These are phyloP conservation scores for Argentina anserina DNA, from an alignment of 306 rosid species.

Conservation along the genomic window DNA sequence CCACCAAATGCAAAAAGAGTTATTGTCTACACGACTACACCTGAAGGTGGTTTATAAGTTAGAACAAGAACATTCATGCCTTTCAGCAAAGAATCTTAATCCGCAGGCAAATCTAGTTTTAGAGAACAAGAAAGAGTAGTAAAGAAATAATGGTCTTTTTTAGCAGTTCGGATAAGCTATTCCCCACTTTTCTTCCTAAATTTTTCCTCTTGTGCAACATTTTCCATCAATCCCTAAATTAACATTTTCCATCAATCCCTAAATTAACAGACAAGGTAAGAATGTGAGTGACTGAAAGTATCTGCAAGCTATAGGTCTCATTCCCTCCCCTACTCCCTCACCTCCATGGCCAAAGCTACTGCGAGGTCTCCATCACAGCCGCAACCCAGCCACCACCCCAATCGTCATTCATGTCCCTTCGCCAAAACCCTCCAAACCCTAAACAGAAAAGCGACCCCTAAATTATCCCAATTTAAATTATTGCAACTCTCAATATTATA, in stretches of 20 bases:
- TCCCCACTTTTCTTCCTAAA: not conserved
- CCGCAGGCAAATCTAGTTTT: conserved; percentile 27
- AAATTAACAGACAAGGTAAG: conserved; percentile 47
- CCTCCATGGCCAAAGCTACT: not conserved
- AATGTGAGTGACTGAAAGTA: conserved; percentile 42
- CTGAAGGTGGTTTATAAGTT: conserved; percentile 5
- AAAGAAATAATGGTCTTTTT: conserved; percentile 9
- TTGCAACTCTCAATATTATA: conserved; percentile 6
- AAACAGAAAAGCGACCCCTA: conserved; percentile 9
- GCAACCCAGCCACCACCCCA: not conserved
- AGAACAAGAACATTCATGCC: conserved; percentile 27
- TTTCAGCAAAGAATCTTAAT: conserved; percentile 55
- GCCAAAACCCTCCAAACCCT: conserved; percentile 33
- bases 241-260: conserved; percentile 19
- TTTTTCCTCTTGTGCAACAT: conserved; percentile 1
- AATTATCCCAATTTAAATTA: conserved; percentile 4
- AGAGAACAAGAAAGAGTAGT: conserved; percentile 18
- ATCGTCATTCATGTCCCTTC: conserved; percentile 13
- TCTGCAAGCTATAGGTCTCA: conserved; percentile 25
- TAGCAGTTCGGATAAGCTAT: conserved; percentile 30
- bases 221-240: conserved; percentile 29
- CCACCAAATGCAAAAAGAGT: conserved; percentile 19
- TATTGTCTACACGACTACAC: conserved; percentile 21
- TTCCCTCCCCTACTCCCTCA: conserved; percentile 6
- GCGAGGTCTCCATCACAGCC: conserved; percentile 5